Conservation (phyloP, 176 grass and related monocot species). For the Alloteropsis semialata region DNA sequence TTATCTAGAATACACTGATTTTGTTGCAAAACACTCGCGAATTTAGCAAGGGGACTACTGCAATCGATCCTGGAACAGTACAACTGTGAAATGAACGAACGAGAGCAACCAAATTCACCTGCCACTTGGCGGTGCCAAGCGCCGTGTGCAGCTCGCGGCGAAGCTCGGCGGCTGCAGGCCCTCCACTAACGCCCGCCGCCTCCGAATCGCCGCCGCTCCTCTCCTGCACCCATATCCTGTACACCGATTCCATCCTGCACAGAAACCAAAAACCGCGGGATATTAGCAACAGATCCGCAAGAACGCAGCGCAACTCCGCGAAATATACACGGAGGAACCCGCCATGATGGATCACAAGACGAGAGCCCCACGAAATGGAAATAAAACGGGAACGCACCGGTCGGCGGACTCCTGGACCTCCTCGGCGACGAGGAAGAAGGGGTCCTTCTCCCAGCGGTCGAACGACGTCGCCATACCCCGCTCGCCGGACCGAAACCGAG, state of each 20-base stretch:
- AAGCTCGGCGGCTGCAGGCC: constrained; percentile 33
- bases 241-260: constrained; percentile 72
- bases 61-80: not conserved
- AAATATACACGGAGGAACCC: not conserved
- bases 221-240: constrained; percentile 68
- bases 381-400: constrained; percentile 43
- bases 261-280: not conserved
- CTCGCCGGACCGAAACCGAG: not conserved
- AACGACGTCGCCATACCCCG: constrained; percentile 68
- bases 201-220: constrained; percentile 6
- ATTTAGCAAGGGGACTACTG: not conserved
- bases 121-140: constrained; percentile 86
- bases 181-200: not conserved
- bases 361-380: not conserved
- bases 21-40: not conserved
- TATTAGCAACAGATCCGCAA: not conserved
- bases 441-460: constrained; percentile 94
- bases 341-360: not conserved
- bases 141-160: constrained; percentile 64
- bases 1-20: not conserved
- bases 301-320: not conserved
- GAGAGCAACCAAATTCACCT: constrained; percentile 39
- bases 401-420: constrained; percentile 87
- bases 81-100: not conserved
- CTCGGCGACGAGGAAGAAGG: constrained; percentile 86